Conservation (phyloP, 805 yeast species). For the Candida piceae region DNA sequence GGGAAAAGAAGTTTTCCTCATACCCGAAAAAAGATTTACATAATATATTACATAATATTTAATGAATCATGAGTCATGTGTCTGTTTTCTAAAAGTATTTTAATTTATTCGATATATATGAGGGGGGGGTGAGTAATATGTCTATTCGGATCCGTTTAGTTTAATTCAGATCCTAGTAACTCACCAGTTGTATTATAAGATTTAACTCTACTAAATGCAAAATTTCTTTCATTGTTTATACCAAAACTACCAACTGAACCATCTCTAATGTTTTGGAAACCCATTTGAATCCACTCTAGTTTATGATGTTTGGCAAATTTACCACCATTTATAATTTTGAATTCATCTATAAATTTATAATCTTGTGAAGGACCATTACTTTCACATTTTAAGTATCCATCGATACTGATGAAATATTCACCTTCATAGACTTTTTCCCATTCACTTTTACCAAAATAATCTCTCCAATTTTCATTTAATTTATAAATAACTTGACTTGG, state of each 20-base stretch:
- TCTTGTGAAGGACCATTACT: slow-evolving; percentile 55
- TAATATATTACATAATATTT: too few species aligned
- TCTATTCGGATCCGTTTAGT: too few species aligned
- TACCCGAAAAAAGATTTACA: too few species aligned
- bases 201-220: slow-evolving; percentile 69
- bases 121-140: too few species aligned
- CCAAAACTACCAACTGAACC: slow-evolving; percentile 35
- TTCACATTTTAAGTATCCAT: slow-evolving; percentile 46
- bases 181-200: too few species aligned
- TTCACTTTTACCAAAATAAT: slow-evolving; percentile 20
- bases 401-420: slow-evolving; percentile 52
- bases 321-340: slow-evolving; percentile 57
- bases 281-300: slow-evolving; percentile 65
- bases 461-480: slow-evolving; percentile 33
- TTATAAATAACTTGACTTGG: slow-evolving; percentile 64
- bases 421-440: slow-evolving; percentile 42
- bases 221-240: slow-evolving; percentile 70
- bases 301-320: slow-evolving; percentile 57
- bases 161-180: too few species aligned
- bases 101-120: too few species aligned
- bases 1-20: too few species aligned
- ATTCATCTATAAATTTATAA: slow-evolving; percentile 58
- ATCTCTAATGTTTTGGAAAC: slow-evolving; percentile 33
- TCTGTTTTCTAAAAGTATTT: too few species aligned
- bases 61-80: too few species aligned